These are phyloP conservation scores for Lactifluus pinguis DNA, from an alignment of 768 basidiomycete species.

Conservation along the genomic window DNA sequence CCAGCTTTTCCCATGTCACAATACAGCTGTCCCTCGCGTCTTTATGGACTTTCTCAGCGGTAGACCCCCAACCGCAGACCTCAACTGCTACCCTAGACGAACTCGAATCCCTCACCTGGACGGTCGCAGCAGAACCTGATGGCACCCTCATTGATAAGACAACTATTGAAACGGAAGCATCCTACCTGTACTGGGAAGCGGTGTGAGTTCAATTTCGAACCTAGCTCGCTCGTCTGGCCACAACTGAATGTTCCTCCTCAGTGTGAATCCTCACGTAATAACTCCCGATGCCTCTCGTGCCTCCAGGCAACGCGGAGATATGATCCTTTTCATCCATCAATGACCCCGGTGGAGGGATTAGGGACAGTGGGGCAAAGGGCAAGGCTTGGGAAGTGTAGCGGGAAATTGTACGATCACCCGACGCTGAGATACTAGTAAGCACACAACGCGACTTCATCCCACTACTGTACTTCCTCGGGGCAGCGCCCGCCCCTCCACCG, in stretches of 20 bases:
- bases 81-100: not conserved
- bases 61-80: not conserved
- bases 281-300: not conserved
- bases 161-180: not conserved
- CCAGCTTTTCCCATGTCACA: not conserved
- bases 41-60: slow-evolving; percentile 3
- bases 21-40: not conserved
- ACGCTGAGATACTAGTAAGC: too few species aligned
- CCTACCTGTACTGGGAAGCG: not conserved
- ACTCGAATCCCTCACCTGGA: slow-evolving; percentile 1
- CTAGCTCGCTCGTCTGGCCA: not conserved
- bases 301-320: not conserved
- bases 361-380: too few species aligned
- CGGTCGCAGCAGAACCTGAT: not conserved
- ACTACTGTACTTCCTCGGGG: too few species aligned
- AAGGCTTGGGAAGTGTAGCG: too few species aligned
- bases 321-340: slow-evolving; percentile 3
- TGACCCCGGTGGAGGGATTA: not conserved
- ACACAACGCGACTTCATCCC: too few species aligned
- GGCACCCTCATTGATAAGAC: slow-evolving; percentile 5
- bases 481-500: too few species aligned
- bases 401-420: too few species aligned
- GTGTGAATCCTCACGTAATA: not conserved
- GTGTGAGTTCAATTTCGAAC: not conserved
- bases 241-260: not conserved